phyloP scores from a whole-genome alignment of 371 early-diverging fungal genomes.

The Apophysomyces variabilis region DNA sequence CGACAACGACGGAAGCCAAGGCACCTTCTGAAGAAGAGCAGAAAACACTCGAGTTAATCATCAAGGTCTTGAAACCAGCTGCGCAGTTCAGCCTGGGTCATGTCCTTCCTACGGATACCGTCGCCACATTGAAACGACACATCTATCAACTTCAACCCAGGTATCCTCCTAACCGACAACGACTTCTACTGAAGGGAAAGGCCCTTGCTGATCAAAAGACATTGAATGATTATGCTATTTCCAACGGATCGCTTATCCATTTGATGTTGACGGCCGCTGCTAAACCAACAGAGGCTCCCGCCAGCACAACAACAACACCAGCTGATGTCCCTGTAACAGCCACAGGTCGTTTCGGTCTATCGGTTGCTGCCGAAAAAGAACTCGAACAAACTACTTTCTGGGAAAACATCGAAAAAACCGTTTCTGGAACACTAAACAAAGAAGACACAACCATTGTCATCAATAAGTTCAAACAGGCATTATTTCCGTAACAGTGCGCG shows the following conservation, averaged over 20 bases:
- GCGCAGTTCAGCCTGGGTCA: constrained; percentile 41
- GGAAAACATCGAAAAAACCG: constrained; percentile 32
- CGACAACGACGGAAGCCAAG: background rate
- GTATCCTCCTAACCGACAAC: constrained; percentile 48
- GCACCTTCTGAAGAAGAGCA: no score
- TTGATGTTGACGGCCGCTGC: constrained; percentile 59
- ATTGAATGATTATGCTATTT: constrained; percentile 53
- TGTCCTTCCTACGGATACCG: constrained; percentile 31
- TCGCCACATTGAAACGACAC: constrained; percentile 49
- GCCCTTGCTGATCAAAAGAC: constrained; percentile 60
- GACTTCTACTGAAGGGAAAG: constrained; percentile 68
- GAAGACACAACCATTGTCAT: constrained; percentile 21
- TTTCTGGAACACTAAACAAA: constrained; percentile 16
- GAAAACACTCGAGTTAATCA: constrained; percentile 27
- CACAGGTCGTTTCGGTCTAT: constrained; percentile 35
- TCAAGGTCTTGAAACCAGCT: constrained; percentile 55
- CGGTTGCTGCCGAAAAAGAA: constrained; percentile 33
- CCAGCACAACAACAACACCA: constrained; percentile 38
- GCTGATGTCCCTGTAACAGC: constrained; percentile 22
- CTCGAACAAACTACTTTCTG: constrained; percentile 39
- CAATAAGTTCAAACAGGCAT: constrained; percentile 16
- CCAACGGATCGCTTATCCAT: constrained; percentile 50
- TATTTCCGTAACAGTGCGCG: background rate
- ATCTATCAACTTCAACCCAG: constrained; percentile 47
- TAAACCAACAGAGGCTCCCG: constrained; percentile 25